Evolutionary conservation across 352 stramenopile genomes (phyloP), one percentile per base, ranked within the genome.

Genomic region (Chrysophaeum taylorii): DNA sequence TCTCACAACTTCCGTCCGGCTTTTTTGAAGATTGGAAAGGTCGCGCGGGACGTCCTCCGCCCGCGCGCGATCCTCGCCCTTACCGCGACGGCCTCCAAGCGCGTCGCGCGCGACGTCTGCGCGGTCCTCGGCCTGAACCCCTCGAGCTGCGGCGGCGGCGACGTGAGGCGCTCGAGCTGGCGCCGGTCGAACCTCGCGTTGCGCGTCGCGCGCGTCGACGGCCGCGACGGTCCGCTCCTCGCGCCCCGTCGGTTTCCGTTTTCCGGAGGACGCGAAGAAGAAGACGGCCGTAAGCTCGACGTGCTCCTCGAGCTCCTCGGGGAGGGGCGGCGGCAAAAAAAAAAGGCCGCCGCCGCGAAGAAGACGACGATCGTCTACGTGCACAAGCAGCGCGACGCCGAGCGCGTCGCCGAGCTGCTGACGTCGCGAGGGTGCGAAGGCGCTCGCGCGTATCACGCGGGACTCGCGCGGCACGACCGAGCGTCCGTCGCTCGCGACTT

Each of bases 1-100:
- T 93, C 85, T 1, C 89, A 96, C 70, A 91, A 96, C 79, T 97
- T 97, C 69, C 84, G 92, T 0, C 89, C 91, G 0, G 78, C 83
- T 25, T 88, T 86, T 64, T 61, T 84, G 15, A 48, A 77, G 37
- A 42, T 88, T 48, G 74, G 54, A 21, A 36, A 16, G 9, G 38
- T 41, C 60, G 45, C 38, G 25, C 16, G 25, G n/a, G 16, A 9
- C 23, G 18, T n/a, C 27, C 18, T 71, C 64, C 31, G 12, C 14
- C 27, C 61, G 25, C 9, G 36, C 52, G 2, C 67, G 76, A 83
- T 84, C 43, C 76, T 97, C 1, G 92, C 89, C 2, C 85, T 97
- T 36, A 97, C 92, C 4, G 92, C 92, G 0, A 97, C 92, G 15
- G 92, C 92, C 15, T 92, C 86, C 29, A 75, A 71, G 14, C 78